Percentiles rank a stretch among this genome's conserved stretches.
Evolutionary conservation across 768 basidiomycete genomes (phyloP).

Genomic region (Flagelloscypha sp.): DNA sequence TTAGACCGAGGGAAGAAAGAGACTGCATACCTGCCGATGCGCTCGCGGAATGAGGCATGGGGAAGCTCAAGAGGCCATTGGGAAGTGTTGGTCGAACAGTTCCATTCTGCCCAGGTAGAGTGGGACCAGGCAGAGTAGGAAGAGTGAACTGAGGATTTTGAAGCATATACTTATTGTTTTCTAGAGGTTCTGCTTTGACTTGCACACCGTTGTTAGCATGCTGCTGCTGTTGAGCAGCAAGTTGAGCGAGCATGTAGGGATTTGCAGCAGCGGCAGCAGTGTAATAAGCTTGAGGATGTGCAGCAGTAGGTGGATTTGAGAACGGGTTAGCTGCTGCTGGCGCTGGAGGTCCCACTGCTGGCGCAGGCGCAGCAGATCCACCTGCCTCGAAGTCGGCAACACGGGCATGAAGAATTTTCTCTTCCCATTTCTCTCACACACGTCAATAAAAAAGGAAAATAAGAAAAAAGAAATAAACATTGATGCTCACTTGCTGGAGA

Average conservation of each 20-base stretch:
- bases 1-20: no score
- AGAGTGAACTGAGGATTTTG: constrained; percentile 36
- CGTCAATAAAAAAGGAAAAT: constrained; percentile 9
- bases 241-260: constrained; percentile 22
- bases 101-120: constrained; percentile 49
- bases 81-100: constrained; percentile 43
- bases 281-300: constrained; percentile 44
- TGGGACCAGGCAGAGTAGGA: constrained; percentile 59
- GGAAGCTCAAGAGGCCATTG: constrained; percentile 50
- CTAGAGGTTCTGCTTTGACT: constrained; percentile 70
- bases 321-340: constrained; percentile 47
- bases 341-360: constrained; percentile 36
- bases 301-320: constrained; percentile 44
- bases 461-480: no score
- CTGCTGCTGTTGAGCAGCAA: constrained; percentile 21
- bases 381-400: constrained; percentile 85
- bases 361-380: constrained; percentile 24
- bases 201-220: constrained; percentile 24
- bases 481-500: constrained; percentile 74
- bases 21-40: no score
- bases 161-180: constrained; percentile 57
- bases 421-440: constrained; percentile 90
- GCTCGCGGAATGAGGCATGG: constrained; percentile 18
- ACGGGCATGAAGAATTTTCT: constrained; percentile 85
- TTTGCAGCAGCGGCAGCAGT: constrained; percentile 22